phyloP scores from a whole-genome alignment of 2,329 filamentous ascomycete genomes.

The Incumbomyces delicatus region DNA sequence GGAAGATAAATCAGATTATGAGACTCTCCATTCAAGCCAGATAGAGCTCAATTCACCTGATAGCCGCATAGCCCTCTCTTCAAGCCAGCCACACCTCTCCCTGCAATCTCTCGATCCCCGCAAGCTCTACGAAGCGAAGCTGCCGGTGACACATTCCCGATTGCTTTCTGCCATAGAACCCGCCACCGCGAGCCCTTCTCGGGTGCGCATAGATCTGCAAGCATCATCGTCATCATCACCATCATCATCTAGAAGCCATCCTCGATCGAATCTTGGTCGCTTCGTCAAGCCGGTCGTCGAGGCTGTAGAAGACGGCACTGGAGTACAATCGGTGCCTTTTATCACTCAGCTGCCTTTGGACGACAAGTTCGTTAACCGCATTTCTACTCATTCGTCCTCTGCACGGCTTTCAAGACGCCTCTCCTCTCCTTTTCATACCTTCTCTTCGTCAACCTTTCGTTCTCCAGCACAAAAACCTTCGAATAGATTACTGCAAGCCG shows the following conservation, averaged over 20 bases:
- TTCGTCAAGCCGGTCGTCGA: not conserved
- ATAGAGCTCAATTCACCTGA: constrained; percentile 4
- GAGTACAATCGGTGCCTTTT: not conserved
- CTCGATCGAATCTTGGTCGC: not conserved
- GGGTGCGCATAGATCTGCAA: not conserved
- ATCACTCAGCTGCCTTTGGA: not conserved
- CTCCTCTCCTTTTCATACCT: too few species aligned
- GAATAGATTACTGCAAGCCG: too few species aligned
- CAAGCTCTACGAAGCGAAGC: too few species aligned
- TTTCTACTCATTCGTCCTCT: too few species aligned
- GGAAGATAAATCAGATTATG: constrained; percentile 13
- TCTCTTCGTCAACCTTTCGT: too few species aligned
- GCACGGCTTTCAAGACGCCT: too few species aligned
- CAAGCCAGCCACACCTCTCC: not conserved
- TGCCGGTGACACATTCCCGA: too few species aligned
- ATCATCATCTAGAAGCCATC: not conserved
- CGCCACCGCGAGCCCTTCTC: too few species aligned
- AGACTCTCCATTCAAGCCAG: constrained; percentile 13
- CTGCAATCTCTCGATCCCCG: not conserved
- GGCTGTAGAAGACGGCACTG: not conserved
- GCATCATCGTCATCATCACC: too few species aligned
- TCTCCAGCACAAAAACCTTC: too few species aligned
- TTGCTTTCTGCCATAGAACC: too few species aligned
- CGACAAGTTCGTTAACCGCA: not conserved
- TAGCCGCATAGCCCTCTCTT: not conserved